Conservation (phyloP, 805 yeast species). For the Spathaspora boniae region DNA sequence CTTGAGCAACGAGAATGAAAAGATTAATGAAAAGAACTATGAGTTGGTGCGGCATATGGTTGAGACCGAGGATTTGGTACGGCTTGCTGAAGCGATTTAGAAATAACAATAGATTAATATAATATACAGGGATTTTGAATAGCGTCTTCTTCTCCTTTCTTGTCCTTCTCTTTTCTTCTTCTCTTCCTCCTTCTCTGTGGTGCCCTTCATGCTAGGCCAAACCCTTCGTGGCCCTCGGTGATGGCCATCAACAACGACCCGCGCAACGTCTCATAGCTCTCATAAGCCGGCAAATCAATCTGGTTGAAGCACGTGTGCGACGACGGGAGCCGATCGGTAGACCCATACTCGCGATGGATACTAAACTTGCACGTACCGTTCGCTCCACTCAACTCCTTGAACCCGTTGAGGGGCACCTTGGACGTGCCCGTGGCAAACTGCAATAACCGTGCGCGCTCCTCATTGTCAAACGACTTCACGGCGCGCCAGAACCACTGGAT, state of each 20-base stretch:
- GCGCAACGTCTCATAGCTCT: slow-evolving; percentile 79
- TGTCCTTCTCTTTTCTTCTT: no score
- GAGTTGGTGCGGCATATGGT: slow-evolving; percentile 31
- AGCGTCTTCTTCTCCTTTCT: no score
- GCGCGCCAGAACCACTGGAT: slow-evolving; percentile 98
- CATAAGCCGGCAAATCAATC: slow-evolving; percentile 89
- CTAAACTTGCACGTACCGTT: slow-evolving; percentile 82
- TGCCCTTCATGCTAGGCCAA: slow-evolving; percentile 74
- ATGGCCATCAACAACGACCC: slow-evolving; percentile 79
- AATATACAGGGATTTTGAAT: slow-evolving; percentile 1
- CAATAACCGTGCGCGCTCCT: slow-evolving; percentile 87
- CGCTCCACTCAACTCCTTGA: slow-evolving; percentile 84
- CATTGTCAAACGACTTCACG: slow-evolving; percentile 87
- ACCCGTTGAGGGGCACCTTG: slow-evolving; percentile 93
- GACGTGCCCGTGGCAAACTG: slow-evolving; percentile 98
- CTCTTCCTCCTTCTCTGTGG: no score
- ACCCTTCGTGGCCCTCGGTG: slow-evolving; percentile 94
- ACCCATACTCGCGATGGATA: slow-evolving; percentile 85
- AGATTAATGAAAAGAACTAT: slow-evolving; percentile 37
- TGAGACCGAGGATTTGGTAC: slow-evolving; percentile 34
- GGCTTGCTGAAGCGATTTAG: slow-evolving; percentile 6
- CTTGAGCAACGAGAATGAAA: slow-evolving; percentile 48
- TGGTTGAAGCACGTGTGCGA: slow-evolving; percentile 98
- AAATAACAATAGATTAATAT: background rate
- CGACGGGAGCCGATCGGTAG: slow-evolving; percentile 83